Conservation (phyloP, 352 stramenopile species). For the Phytophthora quininea region DNA sequence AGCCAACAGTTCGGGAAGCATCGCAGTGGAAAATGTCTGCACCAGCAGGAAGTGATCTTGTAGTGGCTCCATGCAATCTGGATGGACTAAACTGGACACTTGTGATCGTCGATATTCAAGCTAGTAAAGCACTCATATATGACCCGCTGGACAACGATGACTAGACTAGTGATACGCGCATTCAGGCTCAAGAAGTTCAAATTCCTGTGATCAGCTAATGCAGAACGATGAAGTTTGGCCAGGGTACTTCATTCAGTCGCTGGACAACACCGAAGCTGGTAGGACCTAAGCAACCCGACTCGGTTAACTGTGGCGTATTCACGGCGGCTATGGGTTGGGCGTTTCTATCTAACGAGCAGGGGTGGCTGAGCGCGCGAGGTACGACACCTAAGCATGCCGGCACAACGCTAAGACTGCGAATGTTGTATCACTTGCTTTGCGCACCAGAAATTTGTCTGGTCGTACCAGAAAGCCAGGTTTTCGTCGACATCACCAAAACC, state of each 20-base stretch:
- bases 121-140: neutral
- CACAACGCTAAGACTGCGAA: neutral
- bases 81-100: slow-evolving; percentile 1
- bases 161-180: neutral
- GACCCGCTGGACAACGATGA: slow-evolving; percentile 2
- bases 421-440: slow-evolving; percentile 7
- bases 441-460: slow-evolving; percentile 3
- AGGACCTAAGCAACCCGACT: slow-evolving; percentile 2
- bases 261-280: neutral
- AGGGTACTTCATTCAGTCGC: neutral
- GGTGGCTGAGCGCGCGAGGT: slow-evolving; percentile 3
- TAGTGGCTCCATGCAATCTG: slow-evolving; percentile 4
- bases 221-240: neutral
- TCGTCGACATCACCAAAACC: neutral
- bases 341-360: neutral
- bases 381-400: neutral
- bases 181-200: neutral
- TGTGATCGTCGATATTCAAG: neutral
- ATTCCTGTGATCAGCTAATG: slow-evolving; percentile 4
- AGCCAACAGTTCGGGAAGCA: neutral
- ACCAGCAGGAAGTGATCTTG: neutral
- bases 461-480: slow-evolving; percentile 3
- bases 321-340: slow-evolving; percentile 4
- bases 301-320: slow-evolving; percentile 4
- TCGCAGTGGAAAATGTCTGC: slow-evolving; percentile 2